Evolutionary conservation across 2,329 filamentous ascomycete genomes (phyloP).

Genomic region (Apiospora rasikravindrae): DNA sequence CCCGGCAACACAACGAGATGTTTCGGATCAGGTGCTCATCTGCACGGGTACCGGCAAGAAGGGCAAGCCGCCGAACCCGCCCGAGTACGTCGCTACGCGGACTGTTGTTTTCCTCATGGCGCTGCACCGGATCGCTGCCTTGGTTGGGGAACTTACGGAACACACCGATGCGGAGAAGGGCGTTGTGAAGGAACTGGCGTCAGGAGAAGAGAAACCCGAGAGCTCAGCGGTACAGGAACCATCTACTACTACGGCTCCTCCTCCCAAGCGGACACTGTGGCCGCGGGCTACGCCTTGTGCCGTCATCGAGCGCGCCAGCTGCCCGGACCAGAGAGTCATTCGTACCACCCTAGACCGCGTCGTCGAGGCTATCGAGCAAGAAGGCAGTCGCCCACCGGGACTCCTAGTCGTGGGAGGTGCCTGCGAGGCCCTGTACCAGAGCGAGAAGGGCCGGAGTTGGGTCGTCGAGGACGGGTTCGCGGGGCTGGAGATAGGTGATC

Average conservation of each 20-base stretch:
- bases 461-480: conserved; percentile 85
- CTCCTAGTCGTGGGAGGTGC: conserved; percentile 83
- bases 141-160: conserved; percentile 73
- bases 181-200: conserved; percentile 30
- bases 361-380: conserved; percentile 81
- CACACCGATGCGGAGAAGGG: conserved; percentile 40
- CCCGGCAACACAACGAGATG: conserved; percentile 85
- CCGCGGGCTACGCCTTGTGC: conserved; percentile 84
- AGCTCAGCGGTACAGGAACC: neutral
- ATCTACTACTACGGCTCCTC: conserved; percentile 17
- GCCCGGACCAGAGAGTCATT: conserved; percentile 91
- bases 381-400: conserved; percentile 88
- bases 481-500: conserved; percentile 55
- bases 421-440: conserved; percentile 75
- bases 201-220: neutral
- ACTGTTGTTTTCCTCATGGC: conserved; percentile 97
- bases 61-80: conserved; percentile 81
- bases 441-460: conserved; percentile 70
- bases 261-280: conserved; percentile 58
- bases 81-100: conserved; percentile 74
- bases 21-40: conserved; percentile 92
- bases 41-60: conserved; percentile 96
- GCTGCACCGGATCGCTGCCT: conserved; percentile 77
- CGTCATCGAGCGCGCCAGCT: conserved; percentile 91
- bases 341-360: conserved; percentile 83